phyloP scores from a whole-genome alignment of 2,329 filamentous ascomycete genomes.

The Fusarium tuaranense region DNA sequence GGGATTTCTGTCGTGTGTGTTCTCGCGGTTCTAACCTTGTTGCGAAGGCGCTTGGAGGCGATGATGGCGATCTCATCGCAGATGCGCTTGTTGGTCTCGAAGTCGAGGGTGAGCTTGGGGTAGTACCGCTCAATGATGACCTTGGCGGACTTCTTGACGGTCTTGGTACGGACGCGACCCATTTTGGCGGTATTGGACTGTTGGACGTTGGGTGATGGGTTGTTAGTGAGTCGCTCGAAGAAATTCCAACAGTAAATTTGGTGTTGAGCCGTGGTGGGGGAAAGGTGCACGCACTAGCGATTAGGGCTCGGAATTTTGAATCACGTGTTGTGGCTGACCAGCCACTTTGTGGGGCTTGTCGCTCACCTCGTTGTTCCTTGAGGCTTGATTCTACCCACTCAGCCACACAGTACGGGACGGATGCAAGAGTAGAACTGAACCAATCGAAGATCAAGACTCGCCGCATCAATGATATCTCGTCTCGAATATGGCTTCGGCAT shows the following conservation, averaged over 20 bases:
- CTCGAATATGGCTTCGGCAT: neutral
- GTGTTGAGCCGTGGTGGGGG: constrained; percentile 38
- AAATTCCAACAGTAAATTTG: constrained; percentile 44
- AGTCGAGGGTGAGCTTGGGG: constrained; percentile 98
- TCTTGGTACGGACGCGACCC: constrained; percentile 79
- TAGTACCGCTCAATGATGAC: constrained; percentile 99
- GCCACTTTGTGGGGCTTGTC: neutral
- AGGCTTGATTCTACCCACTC: neutral
- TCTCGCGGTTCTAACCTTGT: constrained; percentile 78
- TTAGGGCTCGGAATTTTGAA: constrained; percentile 45
- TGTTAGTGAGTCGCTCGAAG: constrained; percentile 44
- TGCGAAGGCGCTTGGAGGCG: constrained; percentile 97
- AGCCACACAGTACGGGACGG: too few species aligned
- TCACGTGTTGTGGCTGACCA: constrained; percentile 41
- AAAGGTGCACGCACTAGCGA: constrained; percentile 28
- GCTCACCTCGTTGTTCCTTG: neutral
- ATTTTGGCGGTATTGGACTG: constrained; percentile 69
- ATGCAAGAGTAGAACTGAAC: too few species aligned
- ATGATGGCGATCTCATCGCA: constrained; percentile 99
- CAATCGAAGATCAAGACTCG: too few species aligned
- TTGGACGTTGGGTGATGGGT: constrained; percentile 51
- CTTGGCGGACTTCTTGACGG: constrained; percentile 87
- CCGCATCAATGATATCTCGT: neutral
- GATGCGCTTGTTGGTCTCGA: constrained; percentile 99
- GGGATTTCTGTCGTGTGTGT: neutral